Base-by-base conservation (phyloP, 2,329 filamentous ascomycete species). In the Rosellinia necatrix region DNA sequence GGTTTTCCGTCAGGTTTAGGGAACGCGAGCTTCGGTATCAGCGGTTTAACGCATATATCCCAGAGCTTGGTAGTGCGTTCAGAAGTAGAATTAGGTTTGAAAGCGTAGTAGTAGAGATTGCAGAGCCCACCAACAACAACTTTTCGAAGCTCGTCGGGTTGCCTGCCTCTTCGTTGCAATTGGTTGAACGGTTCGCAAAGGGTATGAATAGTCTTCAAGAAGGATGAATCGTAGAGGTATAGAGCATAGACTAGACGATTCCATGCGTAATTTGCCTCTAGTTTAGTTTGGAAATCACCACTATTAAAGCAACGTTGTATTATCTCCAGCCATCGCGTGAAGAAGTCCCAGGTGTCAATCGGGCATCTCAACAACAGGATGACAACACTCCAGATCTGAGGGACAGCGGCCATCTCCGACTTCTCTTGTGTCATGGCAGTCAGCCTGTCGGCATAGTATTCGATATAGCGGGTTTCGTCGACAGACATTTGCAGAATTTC, bases 321-420 rank as follows among this genome's bases (percentile, higher is more conserved):
- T 8, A 96, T 81, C 27, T 82, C 81, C 6, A 97, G 78, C 89
- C 91, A 97, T 5, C 82, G 79, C 24, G 79, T 82, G 60, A 91
- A 85, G 66, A 89, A 84, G 27, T 87, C 80, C 90, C 93, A 97
- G 75, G 70, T 86, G 62, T 76, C 85, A 67, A 77, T 79, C 62
- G 71, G 85, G 72, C 74, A 85, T 74, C 89, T 85, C 43, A 97
- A 77, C 52, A 96, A 85, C 2, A 96, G 80, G 6, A 93, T 84
- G 2, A 96, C 78, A 30, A 91, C 83, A 56, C 89, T 89, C 93
- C 93, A 97, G 19, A 97, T 90, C 62, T 92, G 89, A 5, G 94
- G 92, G 0, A 96, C 92, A 34, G 84, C 79, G 0, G 79, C 72
- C 8, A 83, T 84, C 19, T 84, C 81, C 10, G 85, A 81, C 60